Conservation (phyloP, 805 yeast species). For the Wickerhamomyces strasburgensis region DNA sequence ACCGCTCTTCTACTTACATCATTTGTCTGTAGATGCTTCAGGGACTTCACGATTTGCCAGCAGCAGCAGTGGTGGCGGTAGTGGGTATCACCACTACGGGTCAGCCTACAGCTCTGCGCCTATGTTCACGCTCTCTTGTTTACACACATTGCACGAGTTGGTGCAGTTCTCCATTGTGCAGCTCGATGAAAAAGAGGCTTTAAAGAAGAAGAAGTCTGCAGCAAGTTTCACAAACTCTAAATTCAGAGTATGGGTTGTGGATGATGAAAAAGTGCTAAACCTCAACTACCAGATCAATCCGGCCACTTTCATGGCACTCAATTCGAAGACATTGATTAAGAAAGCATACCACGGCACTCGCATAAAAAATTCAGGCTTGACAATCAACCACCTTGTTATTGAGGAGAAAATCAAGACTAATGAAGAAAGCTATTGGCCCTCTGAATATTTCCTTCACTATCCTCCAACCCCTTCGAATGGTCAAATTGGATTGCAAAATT, state of each 20-base stretch:
- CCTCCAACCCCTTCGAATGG: slow-evolving; percentile 41
- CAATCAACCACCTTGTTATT: slow-evolving; percentile 28
- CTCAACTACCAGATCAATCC: slow-evolving; percentile 24
- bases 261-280: slow-evolving; percentile 9
- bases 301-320: slow-evolving; percentile 24
- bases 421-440: slow-evolving; percentile 32
- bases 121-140: slow-evolving; percentile 30
- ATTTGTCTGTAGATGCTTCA: slow-evolving; percentile 20
- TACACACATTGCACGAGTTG: slow-evolving; percentile 22
- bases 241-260: slow-evolving; percentile 21
- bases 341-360: slow-evolving; percentile 13
- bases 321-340: slow-evolving; percentile 21
- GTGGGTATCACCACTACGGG: slow-evolving; percentile 5
- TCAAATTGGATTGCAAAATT: slow-evolving; percentile 55
- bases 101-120: slow-evolving; percentile 21
- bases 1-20: slow-evolving; percentile 33
- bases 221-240: slow-evolving; percentile 7
- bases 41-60: slow-evolving; percentile 2
- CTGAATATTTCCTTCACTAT: slow-evolving; percentile 28
- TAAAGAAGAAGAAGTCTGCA: slow-evolving; percentile 2
- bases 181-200: slow-evolving; percentile 14
- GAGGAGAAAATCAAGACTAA: slow-evolving; percentile 26
- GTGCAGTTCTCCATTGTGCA: slow-evolving; percentile 13
- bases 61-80: too few species aligned
- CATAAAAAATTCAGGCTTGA: slow-evolving; percentile 21